Percentiles rank a stretch among this genome's conserved stretches.
These are phyloP conservation scores for Taphrina sp. DNA, from an alignment of 1,139 yeast species.

Conservation along the genomic window DNA sequence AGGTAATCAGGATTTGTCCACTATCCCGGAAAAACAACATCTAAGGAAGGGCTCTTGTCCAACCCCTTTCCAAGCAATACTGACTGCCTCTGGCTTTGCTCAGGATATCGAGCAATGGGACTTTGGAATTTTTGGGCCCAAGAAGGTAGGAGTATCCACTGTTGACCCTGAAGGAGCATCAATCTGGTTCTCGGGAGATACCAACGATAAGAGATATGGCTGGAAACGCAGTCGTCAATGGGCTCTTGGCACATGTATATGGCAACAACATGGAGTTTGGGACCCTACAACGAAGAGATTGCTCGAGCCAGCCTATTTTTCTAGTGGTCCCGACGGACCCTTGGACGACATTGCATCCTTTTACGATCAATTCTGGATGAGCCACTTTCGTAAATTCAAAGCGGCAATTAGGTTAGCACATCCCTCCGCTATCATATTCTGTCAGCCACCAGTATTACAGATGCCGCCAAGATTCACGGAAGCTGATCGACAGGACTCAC, in stretches of 20 bases:
- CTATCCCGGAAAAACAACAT: slow-evolving; percentile 39
- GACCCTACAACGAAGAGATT: slow-evolving; percentile 48
- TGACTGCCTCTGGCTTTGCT: slow-evolving; percentile 68
- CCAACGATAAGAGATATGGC: slow-evolving; percentile 61
- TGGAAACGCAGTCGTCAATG: slow-evolving; percentile 65
- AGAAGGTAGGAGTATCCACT: slow-evolving; percentile 53
- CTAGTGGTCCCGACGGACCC: slow-evolving; percentile 47
- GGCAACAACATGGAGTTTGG: slow-evolving; percentile 80
- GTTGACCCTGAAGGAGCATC: slow-evolving; percentile 61
- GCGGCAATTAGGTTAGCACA: slow-evolving; percentile 50
- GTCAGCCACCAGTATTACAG: slow-evolving; percentile 83
- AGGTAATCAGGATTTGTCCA: slow-evolving; percentile 39
- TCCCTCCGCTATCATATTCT: slow-evolving; percentile 54
- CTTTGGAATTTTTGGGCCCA: slow-evolving; percentile 69
- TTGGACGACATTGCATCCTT: slow-evolving; percentile 54
- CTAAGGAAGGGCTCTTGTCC: slow-evolving; percentile 43
- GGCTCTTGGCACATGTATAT: slow-evolving; percentile 72
- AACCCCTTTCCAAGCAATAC: slow-evolving; percentile 43
- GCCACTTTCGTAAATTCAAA: slow-evolving; percentile 53
- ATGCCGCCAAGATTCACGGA: slow-evolving; percentile 67
- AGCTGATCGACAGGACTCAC: slow-evolving; percentile 55
- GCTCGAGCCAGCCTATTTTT: slow-evolving; percentile 53
- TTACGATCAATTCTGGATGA: slow-evolving; percentile 58
- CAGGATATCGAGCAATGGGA: slow-evolving; percentile 63
- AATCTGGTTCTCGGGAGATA: slow-evolving; percentile 57